phyloP scores from a whole-genome alignment of 2,329 filamentous ascomycete species.

The Atkinsonella hypoxylon region DNA sequence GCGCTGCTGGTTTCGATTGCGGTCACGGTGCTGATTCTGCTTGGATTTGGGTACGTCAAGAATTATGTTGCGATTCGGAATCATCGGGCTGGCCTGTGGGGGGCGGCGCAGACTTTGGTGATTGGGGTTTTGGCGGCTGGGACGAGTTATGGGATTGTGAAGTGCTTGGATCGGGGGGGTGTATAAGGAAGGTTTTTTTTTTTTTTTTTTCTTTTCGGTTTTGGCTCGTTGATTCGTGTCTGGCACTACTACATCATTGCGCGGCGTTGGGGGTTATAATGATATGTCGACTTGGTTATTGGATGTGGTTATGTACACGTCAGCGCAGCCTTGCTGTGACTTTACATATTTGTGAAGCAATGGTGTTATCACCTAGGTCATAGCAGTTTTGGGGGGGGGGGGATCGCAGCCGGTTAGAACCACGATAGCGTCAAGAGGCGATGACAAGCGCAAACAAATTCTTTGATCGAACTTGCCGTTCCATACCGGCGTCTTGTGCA shows the following conservation, averaged over 20 bases:
- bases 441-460: too few species aligned
- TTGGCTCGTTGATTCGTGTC: neutral
- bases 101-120: slow-evolving; percentile 51
- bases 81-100: slow-evolving; percentile 40
- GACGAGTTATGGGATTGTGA: slow-evolving; percentile 51
- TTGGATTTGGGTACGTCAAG: slow-evolving; percentile 55
- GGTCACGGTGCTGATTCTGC: slow-evolving; percentile 48
- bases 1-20: slow-evolving; percentile 47
- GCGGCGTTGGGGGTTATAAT: neutral
- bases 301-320: too few species aligned
- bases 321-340: too few species aligned
- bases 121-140: slow-evolving; percentile 55
- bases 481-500: too few species aligned
- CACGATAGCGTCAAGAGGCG: too few species aligned
- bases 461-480: too few species aligned
- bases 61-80: slow-evolving; percentile 41
- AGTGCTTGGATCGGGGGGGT: slow-evolving; percentile 32
- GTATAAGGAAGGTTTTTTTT: neutral
- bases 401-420: too few species aligned
- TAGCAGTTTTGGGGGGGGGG: too few species aligned
- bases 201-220: too few species aligned
- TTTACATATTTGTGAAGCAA: too few species aligned
- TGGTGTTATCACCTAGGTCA: too few species aligned
- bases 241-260: neutral
- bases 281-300: neutral